Evolutionary conservation across 257 asterid species (phyloP).

Genomic region (Galeopsis tetrahit): DNA sequence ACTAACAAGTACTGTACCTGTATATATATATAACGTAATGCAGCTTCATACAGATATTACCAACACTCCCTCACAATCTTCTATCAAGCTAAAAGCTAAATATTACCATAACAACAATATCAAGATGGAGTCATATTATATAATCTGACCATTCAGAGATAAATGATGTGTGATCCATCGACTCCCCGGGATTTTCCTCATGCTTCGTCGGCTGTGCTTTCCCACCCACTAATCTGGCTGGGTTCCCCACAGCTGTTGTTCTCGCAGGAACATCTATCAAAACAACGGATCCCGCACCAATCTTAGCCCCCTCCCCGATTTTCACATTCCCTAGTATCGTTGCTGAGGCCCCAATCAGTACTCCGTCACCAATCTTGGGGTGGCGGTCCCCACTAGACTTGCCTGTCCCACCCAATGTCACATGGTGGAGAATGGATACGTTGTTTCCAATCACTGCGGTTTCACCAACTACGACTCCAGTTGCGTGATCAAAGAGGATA

Average conservation of each 20-base stretch:
- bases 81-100: background rate
- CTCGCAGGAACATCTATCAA: constrained; percentile 70
- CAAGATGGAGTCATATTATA: constrained; percentile 39
- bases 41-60: constrained; percentile 10
- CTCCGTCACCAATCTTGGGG: constrained; percentile 82
- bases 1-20: background rate
- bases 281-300: constrained; percentile 76
- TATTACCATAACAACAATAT: background rate
- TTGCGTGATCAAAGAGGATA: constrained; percentile 76
- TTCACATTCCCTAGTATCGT: constrained; percentile 62
- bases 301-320: constrained; percentile 84
- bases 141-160: constrained; percentile 63
- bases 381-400: constrained; percentile 65
- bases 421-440: constrained; percentile 76
- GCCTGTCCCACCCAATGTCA: constrained; percentile 77
- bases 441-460: constrained; percentile 80
- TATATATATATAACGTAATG: background rate
- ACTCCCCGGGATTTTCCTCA: constrained; percentile 61
- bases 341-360: constrained; percentile 73
- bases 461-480: constrained; percentile 77
- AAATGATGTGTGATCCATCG: constrained; percentile 69
- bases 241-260: constrained; percentile 77
- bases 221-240: constrained; percentile 66
- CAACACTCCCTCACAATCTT: background rate
- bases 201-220: constrained; percentile 54